Base-by-base conservation (phyloP, 305 asterid species). In the Fraxinus dipetala region DNA sequence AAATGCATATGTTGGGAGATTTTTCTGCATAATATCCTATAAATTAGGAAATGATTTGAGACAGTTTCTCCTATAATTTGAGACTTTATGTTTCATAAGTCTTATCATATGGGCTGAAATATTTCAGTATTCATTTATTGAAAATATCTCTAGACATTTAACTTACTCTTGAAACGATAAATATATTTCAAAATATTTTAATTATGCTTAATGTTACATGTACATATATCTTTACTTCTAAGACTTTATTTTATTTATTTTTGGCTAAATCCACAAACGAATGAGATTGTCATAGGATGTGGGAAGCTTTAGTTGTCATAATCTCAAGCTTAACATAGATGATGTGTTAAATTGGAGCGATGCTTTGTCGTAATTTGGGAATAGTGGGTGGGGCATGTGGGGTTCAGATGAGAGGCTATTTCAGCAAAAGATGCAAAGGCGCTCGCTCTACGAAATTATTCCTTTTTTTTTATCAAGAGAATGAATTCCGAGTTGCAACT, bases 1-100 rank as follows among this genome's bases (percentile, higher is more conserved):
- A 76, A 30, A 63, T 75, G 22, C 26, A 74, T 65, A 75, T 82
- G 83, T 78, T 81, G 87, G 31, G 32, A 16, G 1, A 22, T 54
- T 84, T 72, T 72, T 56, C 28, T 56, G 7, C 11, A 54, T 77
- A 35, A 5, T n/a, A 18, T 5, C 67, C 26, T 18, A 18, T 7
- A 56, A 4, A 56, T 13, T 45, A 45, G 56, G 56, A 45, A 13
- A 45, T 14, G 6, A 48, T 48, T 48, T 48, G 59, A 6, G 59
- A 14, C 18, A 48, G 6, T 48, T 48, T 48, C 18, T 48, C 56
- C 20, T 48, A 48, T 14, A 48, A 48, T 48, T 48, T 48, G 6
- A 48, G 59, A 48, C 20, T 48, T 3, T 14, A 48, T 48, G 59
- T 45, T 13, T 45, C 59, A 45, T 3, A 45, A 10, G 51, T 11